Conservation (phyloP, 345 rosid species). For the sweet orange (Citrus sinensis) region DVS_A1.0 CM039165.1:13395501-13396000, state of each 20-base stretch:
- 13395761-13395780: slow-evolving; percentile 83
- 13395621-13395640: slow-evolving; percentile 97
- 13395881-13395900: neutral
- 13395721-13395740: slow-evolving; percentile 89
- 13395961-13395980: slow-evolving; percentile 94
- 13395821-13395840: slow-evolving; percentile 15
- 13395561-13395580: slow-evolving; percentile 70
- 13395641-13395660: slow-evolving; percentile 93
- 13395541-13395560: neutral
- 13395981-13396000: slow-evolving; percentile 95
- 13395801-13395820: slow-evolving; percentile 2
- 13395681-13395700: slow-evolving; percentile 81
- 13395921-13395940: slow-evolving; percentile 66
- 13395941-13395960: slow-evolving; percentile 82
- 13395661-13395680: slow-evolving; percentile 82
- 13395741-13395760: slow-evolving; percentile 93
- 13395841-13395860: neutral
- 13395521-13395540: neutral
- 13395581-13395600: slow-evolving; percentile 78
- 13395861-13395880: neutral
- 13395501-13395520: neutral
- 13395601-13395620: slow-evolving; percentile 70
- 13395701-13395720: slow-evolving; percentile 89
- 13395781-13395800: slow-evolving; percentile 85
- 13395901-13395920: neutral